Percentiles rank a stretch among this genome's conserved stretches.
These are phyloP conservation scores for Rhodocollybia butyracea DNA, from an alignment of 768 basidiomycete species.

Conservation along the genomic window DNA sequence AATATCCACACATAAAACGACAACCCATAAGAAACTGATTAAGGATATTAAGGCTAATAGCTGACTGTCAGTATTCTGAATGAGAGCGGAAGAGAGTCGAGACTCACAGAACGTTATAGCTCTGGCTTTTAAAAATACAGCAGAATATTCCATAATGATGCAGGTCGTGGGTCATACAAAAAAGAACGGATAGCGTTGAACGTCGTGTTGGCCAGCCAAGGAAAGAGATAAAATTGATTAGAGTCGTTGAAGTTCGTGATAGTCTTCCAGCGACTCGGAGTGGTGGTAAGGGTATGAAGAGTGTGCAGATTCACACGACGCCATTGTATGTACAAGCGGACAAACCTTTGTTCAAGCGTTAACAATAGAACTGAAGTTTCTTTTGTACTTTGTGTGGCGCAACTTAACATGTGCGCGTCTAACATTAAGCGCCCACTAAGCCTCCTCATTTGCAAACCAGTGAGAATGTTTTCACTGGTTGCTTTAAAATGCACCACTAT, in stretches of 20 bases:
- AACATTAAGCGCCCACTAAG: too few relatives aligned
- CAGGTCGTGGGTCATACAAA: conserved; percentile 1
- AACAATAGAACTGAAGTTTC: neutral
- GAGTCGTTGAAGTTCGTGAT: neutral
- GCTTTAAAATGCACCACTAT: conserved; percentile 11
- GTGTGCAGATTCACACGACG: neutral
- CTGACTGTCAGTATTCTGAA: neutral
- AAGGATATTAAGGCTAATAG: conserved; percentile 38
- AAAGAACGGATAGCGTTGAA: neutral
- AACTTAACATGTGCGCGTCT: too few relatives aligned
- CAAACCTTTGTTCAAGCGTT: conserved; percentile 3
- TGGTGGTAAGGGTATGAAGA: neutral
- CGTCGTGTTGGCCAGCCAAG: conserved; percentile 3
- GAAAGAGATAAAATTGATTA: neutral
- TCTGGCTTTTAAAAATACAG: conserved; percentile 12
- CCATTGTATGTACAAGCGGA: neutral
- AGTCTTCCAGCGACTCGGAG: neutral
- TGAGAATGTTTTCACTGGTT: neutral
- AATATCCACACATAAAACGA: conserved; percentile 42
- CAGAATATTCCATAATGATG: conserved; percentile 9
- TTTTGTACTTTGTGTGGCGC: conserved; percentile 1
- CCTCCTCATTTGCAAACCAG: neutral
- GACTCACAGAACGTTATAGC: conserved; percentile 10
- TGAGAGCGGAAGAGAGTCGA: neutral
- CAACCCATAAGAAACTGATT: conserved; percentile 46